Evolutionary conservation across 768 basidiomycete species (phyloP).

Genomic region (Russula foetens): DNA sequence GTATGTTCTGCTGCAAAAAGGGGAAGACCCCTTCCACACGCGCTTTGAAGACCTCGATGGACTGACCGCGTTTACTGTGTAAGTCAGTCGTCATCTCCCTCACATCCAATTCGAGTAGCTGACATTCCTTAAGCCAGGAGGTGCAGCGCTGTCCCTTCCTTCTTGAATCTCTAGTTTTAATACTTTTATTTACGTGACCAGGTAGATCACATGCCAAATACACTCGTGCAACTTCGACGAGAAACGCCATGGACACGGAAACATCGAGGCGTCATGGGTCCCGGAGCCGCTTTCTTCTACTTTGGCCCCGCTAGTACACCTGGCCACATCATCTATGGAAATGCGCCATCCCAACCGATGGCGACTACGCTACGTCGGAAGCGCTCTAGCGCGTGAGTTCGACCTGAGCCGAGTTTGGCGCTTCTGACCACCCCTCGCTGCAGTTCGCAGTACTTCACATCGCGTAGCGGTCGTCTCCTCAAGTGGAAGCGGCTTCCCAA

Average conservation of each 20-base stretch:
- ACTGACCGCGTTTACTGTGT: conserved; percentile 62
- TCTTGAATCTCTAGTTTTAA: background rate
- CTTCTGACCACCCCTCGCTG: background rate
- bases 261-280: conserved; percentile 70
- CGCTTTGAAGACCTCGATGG: conserved; percentile 57
- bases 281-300: conserved; percentile 67
- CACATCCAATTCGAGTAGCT: background rate
- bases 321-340: conserved; percentile 65
- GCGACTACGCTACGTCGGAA: conserved; percentile 46
- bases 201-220: conserved; percentile 51
- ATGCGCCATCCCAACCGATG: conserved; percentile 51
- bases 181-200: conserved; percentile 21
- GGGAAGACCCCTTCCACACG: conserved; percentile 52
- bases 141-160: background rate
- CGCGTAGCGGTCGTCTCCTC: conserved; percentile 58
- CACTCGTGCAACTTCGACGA: conserved; percentile 54
- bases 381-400: conserved; percentile 53
- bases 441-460: conserved; percentile 70
- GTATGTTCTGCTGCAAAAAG: conserved; percentile 54
- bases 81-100: conserved; percentile 24
- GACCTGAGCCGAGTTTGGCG: background rate
- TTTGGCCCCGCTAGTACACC: conserved; percentile 56
- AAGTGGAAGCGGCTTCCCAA: conserved; percentile 61
- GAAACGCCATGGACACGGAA: conserved; percentile 60
- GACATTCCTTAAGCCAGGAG: conserved; percentile 15